Evolutionary conservation across 352 stramenopile genomes (phyloP).

Genomic region (Phytophthora tentaculata): DNA sequence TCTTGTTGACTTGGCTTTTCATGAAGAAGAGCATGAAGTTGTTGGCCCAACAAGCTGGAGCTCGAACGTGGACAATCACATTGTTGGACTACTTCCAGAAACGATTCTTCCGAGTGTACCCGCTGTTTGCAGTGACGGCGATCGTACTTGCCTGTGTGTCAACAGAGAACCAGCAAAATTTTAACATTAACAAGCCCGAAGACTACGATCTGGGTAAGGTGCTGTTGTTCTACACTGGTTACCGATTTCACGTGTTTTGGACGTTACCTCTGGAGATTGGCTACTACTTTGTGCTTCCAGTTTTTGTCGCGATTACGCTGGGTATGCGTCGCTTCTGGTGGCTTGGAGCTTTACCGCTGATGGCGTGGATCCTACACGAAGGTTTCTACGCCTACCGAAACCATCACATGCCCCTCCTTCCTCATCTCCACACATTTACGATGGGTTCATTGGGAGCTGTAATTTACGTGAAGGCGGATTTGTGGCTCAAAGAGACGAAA

Average conservation of each 20-base stretch:
- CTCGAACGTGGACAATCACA: constrained; percentile 19
- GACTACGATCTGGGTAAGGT: constrained; percentile 46
- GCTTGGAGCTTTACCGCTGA: constrained; percentile 25
- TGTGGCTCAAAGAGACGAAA: background rate
- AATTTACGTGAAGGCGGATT: constrained; percentile 30
- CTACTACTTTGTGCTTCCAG: constrained; percentile 49
- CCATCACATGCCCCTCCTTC: constrained; percentile 16
- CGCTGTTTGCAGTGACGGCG: constrained; percentile 48
- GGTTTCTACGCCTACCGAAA: constrained; percentile 26
- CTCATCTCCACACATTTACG: constrained; percentile 41
- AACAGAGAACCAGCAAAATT: constrained; percentile 25
- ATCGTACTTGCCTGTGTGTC: constrained; percentile 38
- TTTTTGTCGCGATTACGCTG: constrained; percentile 35
- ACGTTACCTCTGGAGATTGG: constrained; percentile 25
- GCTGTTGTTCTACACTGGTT: constrained; percentile 38
- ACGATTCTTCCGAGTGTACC: constrained; percentile 63
- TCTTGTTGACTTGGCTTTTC: constrained; percentile 29
- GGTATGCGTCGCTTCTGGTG: constrained; percentile 30
- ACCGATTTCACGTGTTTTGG: constrained; percentile 51
- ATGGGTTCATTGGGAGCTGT: constrained; percentile 42
- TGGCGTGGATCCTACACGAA: constrained; percentile 29
- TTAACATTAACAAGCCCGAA: constrained; percentile 20
- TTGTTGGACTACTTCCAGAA: constrained; percentile 53
- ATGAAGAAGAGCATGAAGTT: constrained; percentile 39
- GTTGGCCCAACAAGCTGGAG: constrained; percentile 18